Evolutionary conservation across 306 rosid species (phyloP).

Genomic region (Quercus parvula): DNA sequence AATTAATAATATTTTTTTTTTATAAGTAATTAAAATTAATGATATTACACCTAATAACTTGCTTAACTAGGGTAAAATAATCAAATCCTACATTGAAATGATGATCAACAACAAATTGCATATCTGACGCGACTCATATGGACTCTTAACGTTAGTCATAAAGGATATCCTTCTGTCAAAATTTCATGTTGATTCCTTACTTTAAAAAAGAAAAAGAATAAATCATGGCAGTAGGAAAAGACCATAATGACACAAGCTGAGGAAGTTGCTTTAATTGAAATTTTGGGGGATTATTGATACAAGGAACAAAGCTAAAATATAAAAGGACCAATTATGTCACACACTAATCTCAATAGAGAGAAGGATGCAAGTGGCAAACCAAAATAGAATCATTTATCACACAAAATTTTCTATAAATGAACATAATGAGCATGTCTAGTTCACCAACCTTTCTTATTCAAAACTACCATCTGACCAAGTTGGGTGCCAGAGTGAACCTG

Average conservation of each 20-base stretch:
- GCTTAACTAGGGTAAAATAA: background rate
- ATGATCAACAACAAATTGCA: too few species aligned
- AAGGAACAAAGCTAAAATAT: background rate
- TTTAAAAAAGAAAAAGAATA: too few species aligned
- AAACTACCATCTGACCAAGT: conserved; percentile 89
- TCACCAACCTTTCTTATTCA: conserved; percentile 83
- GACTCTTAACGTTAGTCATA: too few species aligned
- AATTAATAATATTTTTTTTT: too few species aligned
- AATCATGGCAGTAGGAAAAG: background rate
- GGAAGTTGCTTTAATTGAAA: background rate
- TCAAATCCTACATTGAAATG: background rate
- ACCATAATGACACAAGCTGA: background rate
- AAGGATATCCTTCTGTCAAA: too few species aligned
- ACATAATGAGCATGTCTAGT: conserved; percentile 1
- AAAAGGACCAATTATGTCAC: background rate
- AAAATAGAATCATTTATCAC: background rate
- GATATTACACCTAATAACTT: too few species aligned
- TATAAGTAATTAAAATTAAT: too few species aligned
- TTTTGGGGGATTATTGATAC: too few species aligned
- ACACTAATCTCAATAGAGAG: background rate
- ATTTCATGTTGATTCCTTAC: too few species aligned
- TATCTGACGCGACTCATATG: too few species aligned
- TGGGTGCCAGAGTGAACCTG: conserved; percentile 89
- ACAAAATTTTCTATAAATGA: background rate
- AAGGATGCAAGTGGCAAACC: background rate